Conservation (phyloP, 768 basidiomycete species). For the Lactarius vividus region DNA sequence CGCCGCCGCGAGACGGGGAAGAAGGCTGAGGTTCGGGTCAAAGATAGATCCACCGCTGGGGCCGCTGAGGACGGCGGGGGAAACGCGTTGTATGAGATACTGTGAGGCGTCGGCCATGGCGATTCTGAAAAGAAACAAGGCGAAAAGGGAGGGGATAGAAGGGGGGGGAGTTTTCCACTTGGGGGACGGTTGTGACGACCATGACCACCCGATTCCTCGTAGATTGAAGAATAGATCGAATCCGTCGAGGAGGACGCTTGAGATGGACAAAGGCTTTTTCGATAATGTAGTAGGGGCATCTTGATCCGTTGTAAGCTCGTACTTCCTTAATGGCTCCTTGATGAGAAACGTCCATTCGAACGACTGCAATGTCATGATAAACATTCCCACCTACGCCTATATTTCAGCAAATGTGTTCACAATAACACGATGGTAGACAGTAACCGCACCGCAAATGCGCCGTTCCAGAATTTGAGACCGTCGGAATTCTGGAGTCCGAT, state of each 20-base stretch:
- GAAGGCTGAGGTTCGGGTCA: not conserved
- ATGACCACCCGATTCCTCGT: conserved; percentile 5
- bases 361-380: not conserved
- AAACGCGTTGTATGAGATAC: conserved; percentile 6
- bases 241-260: conserved; percentile 14
- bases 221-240: conserved; percentile 14
- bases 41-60: conserved; percentile 9
- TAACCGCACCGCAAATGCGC: conserved; percentile 1
- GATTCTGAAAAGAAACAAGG: not conserved
- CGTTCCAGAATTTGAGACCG: not conserved
- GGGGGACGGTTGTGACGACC: conserved; percentile 12
- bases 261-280: not conserved
- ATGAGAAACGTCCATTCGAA: not conserved
- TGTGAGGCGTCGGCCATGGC: conserved; percentile 4
- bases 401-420: not conserved
- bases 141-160: not conserved
- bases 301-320: not conserved
- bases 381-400: not conserved
- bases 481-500: not conserved
- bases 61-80: not conserved
- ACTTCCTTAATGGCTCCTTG: not conserved
- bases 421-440: not conserved
- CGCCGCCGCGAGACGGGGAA: not conserved
- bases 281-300: not conserved
- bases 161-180: too few species aligned